These are phyloP conservation scores for Colletotrichum tropicale DNA, from an alignment of 2,329 filamentous ascomycete genomes.

Conservation along the genomic window DNA sequence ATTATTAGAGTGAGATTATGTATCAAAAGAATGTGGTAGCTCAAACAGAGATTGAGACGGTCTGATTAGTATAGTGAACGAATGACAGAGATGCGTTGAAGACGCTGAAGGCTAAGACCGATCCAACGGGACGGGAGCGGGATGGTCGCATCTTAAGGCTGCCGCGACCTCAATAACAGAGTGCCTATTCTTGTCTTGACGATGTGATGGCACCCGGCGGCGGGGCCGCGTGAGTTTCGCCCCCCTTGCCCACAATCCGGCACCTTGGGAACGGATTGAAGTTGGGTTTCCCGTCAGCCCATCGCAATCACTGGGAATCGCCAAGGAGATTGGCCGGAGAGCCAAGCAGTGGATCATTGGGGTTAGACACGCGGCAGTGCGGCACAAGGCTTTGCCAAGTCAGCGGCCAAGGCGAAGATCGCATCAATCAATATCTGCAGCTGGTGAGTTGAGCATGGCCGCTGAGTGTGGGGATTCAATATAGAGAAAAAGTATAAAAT, in stretches of 20 bases:
- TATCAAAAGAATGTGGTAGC: not conserved
- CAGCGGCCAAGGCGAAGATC: not conserved
- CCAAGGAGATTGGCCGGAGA: not conserved
- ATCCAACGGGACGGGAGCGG: not conserved
- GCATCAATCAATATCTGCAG: not conserved
- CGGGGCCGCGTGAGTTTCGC: not conserved
- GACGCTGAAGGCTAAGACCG: not conserved
- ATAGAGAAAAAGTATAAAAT: slow-evolving; percentile 3
- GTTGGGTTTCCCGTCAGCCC: not conserved
- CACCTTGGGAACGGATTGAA: not conserved
- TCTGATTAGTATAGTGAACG: not conserved
- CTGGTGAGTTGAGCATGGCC: not conserved
- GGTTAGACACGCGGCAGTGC: not conserved
- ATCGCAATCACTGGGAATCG: not conserved
- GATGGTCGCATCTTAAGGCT: not conserved
- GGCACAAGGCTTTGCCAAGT: not conserved
- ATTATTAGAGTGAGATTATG: not conserved
- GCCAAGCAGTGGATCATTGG: not conserved
- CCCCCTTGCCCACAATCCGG: not conserved
- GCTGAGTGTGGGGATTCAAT: not conserved
- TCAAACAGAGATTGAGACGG: not conserved
- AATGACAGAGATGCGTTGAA: not conserved
- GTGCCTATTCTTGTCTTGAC: not conserved
- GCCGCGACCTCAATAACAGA: not conserved
- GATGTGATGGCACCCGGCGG: not conserved